These are phyloP conservation scores for Ceratobasidium sp. DNA, from an alignment of 1,284 basidiomycete genomes.

Conservation along the genomic window DNA sequence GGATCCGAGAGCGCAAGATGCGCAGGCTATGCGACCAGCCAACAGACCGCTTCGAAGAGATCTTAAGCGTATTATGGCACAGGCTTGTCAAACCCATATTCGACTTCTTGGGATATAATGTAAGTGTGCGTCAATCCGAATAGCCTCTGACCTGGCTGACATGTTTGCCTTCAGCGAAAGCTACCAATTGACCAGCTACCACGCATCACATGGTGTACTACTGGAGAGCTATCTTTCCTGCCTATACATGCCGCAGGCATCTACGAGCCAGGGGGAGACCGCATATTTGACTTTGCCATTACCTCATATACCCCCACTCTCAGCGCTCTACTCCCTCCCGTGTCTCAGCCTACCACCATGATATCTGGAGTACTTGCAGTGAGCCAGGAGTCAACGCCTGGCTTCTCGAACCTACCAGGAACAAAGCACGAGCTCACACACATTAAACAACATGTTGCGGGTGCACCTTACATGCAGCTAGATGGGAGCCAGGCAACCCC, in stretches of 20 bases:
- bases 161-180: background rate
- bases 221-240: background rate
- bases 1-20: no score
- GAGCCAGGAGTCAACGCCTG: no score
- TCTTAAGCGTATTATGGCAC: background rate
- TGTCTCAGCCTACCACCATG: background rate
- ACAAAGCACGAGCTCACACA: background rate
- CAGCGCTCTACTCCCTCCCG: background rate
- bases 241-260: background rate
- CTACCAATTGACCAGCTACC: background rate
- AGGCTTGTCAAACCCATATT: background rate
- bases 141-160: background rate
- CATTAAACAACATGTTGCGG: background rate
- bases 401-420: background rate
- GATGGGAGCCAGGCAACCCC: background rate
- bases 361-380: background rate
- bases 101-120: background rate
- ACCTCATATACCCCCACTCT: constrained; percentile 7
- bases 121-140: background rate
- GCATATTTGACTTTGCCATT: background rate
- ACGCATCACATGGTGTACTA: constrained; percentile 17
- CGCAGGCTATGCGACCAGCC: no score
- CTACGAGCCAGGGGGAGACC: background rate
- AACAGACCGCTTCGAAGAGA: no score
- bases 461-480: background rate